Percentiles rank a stretch among this genome's conserved stretches.
Evolutionary conservation across 2,329 filamentous ascomycete species (phyloP).

Genomic region (Penicillium oxalicum): DNA sequence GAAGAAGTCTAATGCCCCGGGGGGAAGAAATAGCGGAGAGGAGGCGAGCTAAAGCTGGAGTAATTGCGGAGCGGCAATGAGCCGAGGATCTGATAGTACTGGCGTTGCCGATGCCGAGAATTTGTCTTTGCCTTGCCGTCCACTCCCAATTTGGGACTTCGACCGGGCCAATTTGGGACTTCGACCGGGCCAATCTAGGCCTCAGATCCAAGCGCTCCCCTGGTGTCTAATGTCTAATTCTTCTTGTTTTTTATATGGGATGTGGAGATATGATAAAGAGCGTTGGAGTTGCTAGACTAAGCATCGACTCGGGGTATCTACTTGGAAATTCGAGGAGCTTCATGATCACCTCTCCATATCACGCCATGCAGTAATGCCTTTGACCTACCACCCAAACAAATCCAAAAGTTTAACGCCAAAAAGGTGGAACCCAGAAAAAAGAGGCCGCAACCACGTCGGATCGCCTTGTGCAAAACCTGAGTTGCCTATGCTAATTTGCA

Average conservation of each 20-base stretch:
- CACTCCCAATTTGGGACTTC: neutral
- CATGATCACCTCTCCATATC: slow-evolving; percentile 37
- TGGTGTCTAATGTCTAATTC: too few relatives aligned
- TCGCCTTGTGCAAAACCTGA: slow-evolving; percentile 23
- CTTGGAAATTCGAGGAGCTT: slow-evolving; percentile 45
- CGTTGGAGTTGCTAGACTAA: slow-evolving; percentile 38
- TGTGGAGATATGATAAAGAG: slow-evolving; percentile 21
- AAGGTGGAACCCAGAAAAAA: slow-evolving; percentile 29
- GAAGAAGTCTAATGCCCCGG: neutral
- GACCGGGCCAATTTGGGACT: too few relatives aligned
- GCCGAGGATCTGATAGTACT: slow-evolving; percentile 25
- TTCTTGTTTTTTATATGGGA: neutral
- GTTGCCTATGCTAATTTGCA: slow-evolving; percentile 28
- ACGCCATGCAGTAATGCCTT: slow-evolving; percentile 37
- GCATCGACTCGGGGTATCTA: slow-evolving; percentile 48
- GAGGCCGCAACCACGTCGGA: slow-evolving; percentile 27
- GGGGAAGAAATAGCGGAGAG: slow-evolving; percentile 1
- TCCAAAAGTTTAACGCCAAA: slow-evolving; percentile 21
- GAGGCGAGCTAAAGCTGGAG: slow-evolving; percentile 13
- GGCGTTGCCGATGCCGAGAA: slow-evolving; percentile 13
- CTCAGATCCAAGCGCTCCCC: too few relatives aligned
- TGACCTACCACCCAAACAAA: slow-evolving; percentile 30
- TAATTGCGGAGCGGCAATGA: slow-evolving; percentile 17
- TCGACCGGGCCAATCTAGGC: too few relatives aligned
- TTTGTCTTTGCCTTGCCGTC: slow-evolving; percentile 6